Conservation (phyloP, 176 grass and related monocot species). For the Cenchrus americanus region DNA sequence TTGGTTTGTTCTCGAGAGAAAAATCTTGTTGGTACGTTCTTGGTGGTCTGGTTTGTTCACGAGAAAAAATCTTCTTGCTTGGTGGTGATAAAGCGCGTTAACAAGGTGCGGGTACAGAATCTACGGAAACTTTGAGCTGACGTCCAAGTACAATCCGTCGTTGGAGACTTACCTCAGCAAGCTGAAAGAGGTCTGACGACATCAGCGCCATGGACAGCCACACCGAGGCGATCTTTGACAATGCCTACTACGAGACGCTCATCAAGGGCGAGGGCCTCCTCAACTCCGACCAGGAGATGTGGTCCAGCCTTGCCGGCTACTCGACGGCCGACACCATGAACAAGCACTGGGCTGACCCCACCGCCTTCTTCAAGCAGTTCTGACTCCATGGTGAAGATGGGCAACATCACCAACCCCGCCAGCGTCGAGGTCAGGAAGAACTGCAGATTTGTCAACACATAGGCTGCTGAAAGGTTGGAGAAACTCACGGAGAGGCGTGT, state of each 20-base stretch:
- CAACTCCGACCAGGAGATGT: constrained; percentile 99
- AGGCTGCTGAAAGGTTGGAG: background rate
- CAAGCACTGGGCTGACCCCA: constrained; percentile 77
- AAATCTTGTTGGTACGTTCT: too few species aligned
- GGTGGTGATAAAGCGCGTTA: too few species aligned
- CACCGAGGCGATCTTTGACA: constrained; percentile 69
- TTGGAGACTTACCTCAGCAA: constrained; percentile 70
- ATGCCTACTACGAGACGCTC: constrained; percentile 76
- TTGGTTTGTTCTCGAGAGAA: too few species aligned
- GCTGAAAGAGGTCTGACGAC: constrained; percentile 82
- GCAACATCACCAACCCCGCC: constrained; percentile 84
- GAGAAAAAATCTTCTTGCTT: too few species aligned
- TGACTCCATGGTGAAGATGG: constrained; percentile 99
- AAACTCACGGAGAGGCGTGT: too few species aligned
- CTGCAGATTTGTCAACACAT: constrained; percentile 97
- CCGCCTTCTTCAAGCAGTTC: constrained; percentile 86
- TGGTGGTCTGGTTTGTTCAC: too few species aligned
- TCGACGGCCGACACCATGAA: constrained; percentile 70
- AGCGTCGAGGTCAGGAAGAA: constrained; percentile 91
- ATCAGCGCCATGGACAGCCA: constrained; percentile 73
- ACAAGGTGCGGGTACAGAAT: too few species aligned
- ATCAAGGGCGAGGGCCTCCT: constrained; percentile 83
- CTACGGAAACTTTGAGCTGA: constrained; percentile 74
- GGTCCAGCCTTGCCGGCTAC: constrained; percentile 68
- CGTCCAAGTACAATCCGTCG: constrained; percentile 60